Evolutionary conservation across 176 grass and related monocot species (phyloP).

Genomic region (Avena atlantica): DNA sequence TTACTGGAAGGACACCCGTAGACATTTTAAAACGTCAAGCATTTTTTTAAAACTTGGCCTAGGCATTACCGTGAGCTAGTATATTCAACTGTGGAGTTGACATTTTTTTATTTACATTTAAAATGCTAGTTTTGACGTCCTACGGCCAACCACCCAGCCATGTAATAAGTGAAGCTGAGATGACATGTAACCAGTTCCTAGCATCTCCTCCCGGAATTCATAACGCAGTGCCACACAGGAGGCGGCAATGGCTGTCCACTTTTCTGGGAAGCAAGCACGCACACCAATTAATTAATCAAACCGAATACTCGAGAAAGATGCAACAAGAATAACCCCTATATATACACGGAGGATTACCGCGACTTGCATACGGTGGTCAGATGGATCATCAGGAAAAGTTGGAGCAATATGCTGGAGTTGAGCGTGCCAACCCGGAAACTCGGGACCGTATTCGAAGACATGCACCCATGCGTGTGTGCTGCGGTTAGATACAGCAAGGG

Average conservation of each 20-base stretch:
- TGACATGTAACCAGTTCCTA: neutral
- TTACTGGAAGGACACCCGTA: neutral
- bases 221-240: too few species aligned
- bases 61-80: neutral
- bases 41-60: too few species aligned
- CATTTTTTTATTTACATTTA: too few species aligned
- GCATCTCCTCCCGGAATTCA: too few species aligned
- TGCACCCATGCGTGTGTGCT: neutral
- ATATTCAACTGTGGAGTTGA: neutral
- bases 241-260: neutral
- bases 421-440: conserved; percentile 19
- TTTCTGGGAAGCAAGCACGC: neutral
- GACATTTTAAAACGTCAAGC: neutral
- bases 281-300: neutral
- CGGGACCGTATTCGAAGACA: neutral
- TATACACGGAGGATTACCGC: too few species aligned
- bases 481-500: neutral
- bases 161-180: neutral
- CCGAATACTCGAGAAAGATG: neutral
- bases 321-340: too few species aligned
- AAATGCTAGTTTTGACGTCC: neutral
- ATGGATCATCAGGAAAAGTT: neutral
- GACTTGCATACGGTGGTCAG: neutral
- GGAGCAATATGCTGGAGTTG: neutral
- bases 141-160: neutral